Evolutionary conservation across 108 stramenopile species (phyloP), one percentile per base, ranked within the genome.

Genomic region (Nannochloropsis salina): DNA sequence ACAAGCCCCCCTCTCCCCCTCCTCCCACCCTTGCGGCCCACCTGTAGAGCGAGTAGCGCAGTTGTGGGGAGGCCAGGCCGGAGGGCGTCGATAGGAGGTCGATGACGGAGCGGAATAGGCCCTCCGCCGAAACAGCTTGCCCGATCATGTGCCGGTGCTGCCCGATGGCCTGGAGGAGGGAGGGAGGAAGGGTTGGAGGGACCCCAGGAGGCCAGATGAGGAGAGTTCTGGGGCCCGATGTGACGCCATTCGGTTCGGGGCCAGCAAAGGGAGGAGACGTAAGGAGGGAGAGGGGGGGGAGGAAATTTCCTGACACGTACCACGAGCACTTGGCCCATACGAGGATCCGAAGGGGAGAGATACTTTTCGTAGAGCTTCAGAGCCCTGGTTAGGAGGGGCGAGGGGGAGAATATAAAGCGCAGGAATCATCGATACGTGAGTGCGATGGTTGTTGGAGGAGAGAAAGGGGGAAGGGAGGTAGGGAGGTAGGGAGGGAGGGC

Each of bases 131-230:
- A 51, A 51, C 47, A 12, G 47, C 47, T 12, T 51, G 47, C 10
- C 47, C 47, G 47, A 51, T 51, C 47, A 51, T 51, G 47, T 51
- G 47, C 47, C 47, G 47, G 47, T 51, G 47, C 12, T 51, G 47
- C 9, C 10, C 47, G 47, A 51, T 51, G 47, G 47, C 47, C 47
- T 51, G 47, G n/a, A n/a, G n/a, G 47, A 51, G 47, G 47, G 47
- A 51, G 12, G 47, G 47, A 51, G 47, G 47, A 12, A 51, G 47
- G 47, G 47, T 9, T 9, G 47, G 47, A 51, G 47, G 47, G 47
- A 51, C 10, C n/a, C n/a, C n/a, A n/a, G n/a, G n/a, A n/a, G n/a
- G n/a, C n/a, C 10, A 12, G 12, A 12, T 51, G 47, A 51, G 47
- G 47, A 12, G 12, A 51, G 47, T 9, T 11, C 10, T 51, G 47